Base-by-base conservation (phyloP, 2,329 filamentous ascomycete genomes). In the Cryphonectria radicalis region DNA sequence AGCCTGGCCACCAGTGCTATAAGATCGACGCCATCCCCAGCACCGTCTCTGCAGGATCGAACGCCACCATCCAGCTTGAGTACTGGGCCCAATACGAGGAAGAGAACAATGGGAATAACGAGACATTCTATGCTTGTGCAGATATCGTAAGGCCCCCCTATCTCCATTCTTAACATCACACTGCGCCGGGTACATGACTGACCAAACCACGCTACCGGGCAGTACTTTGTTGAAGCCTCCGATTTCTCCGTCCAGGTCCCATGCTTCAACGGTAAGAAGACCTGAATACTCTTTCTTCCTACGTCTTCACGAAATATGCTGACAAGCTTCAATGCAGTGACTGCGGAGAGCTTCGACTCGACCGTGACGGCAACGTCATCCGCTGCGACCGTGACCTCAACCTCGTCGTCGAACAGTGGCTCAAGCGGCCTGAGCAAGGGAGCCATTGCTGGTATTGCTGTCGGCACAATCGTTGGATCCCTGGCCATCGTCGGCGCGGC, bases 61-160 rank as follows among this genome's bases (percentile, higher is more conserved):
- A 84, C 70, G 85, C 85, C 25, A 87, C 85, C 8, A 79, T 86
- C 32, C 84, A 86, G 75, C 79, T 87, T 74, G 81, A 82, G 71
- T 87, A 86, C 78, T 80, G 79, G 67, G 81, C 84, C 67, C 79
- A 83, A 73, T 84, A 82, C 74, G 77, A 83, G 74, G 81, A 79
- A 63, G 79, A 80, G 68, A 76, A 79, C 32, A 72, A 73, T 50
- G 78, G 78, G 53, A 75, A 76, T 22, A 80, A 80, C 59, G 77
- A 82, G 73, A 78, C 79, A 0, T 82, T 81, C 73, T 82, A 78
- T 55, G 78, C 79, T 25, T 82, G 81, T 66, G 80, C 81, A 53
- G 81, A 82, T 71, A 76, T 82, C 62, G 79, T 81, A 77, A 76
- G 79, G 69, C n/a, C 4, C 8, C 63, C 55, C 1, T 3, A 22